A percentile compares a stretch with the other conserved stretches of the same genome.
phyloP scores from a whole-genome alignment of 352 stramenopile genomes.

The Pythium insidiosum region DNA sequence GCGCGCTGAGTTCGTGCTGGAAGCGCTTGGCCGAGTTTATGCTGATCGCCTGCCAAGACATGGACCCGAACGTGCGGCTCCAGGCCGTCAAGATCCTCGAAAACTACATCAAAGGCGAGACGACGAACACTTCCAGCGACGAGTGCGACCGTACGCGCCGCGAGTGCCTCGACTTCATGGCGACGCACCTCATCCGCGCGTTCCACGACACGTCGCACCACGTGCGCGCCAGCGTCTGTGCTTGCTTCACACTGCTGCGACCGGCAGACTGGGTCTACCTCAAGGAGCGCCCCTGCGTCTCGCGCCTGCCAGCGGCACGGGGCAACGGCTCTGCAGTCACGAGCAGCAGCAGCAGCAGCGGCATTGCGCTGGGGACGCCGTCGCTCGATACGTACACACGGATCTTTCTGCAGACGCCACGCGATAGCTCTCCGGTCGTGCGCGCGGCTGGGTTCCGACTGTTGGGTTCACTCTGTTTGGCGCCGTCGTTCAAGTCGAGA shows the following conservation, averaged over 20 bases:
- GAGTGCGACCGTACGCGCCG: slow-evolving; percentile 13
- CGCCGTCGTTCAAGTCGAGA: slow-evolving; percentile 66
- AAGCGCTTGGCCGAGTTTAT: slow-evolving; percentile 64
- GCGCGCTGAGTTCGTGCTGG: slow-evolving; percentile 68
- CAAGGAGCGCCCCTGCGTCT: slow-evolving; percentile 18
- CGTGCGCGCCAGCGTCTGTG: slow-evolving; percentile 79
- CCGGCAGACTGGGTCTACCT: slow-evolving; percentile 57
- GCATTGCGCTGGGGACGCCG: slow-evolving; percentile 11
- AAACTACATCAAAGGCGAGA: slow-evolving; percentile 76
- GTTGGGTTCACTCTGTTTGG: slow-evolving; percentile 65
- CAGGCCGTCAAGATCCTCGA: slow-evolving; percentile 86
- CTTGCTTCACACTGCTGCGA: slow-evolving; percentile 78
- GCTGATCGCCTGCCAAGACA: slow-evolving; percentile 73
- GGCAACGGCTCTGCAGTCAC: no score
- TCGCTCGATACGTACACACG: slow-evolving; percentile 61
- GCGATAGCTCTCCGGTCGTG: slow-evolving; percentile 74
- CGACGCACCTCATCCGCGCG: slow-evolving; percentile 67
- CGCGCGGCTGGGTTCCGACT: slow-evolving; percentile 72
- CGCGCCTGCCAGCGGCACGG: slow-evolving; percentile 23
- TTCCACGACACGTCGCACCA: slow-evolving; percentile 84
- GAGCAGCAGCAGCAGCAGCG: no score
- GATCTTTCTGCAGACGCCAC: slow-evolving; percentile 70
- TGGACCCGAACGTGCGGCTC: slow-evolving; percentile 77
- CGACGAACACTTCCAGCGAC: background rate
- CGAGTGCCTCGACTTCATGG: slow-evolving; percentile 69